These are phyloP conservation scores for Metschnikowia borealis DNA, from an alignment of 805 yeast genomes.

Conservation along the genomic window DNA sequence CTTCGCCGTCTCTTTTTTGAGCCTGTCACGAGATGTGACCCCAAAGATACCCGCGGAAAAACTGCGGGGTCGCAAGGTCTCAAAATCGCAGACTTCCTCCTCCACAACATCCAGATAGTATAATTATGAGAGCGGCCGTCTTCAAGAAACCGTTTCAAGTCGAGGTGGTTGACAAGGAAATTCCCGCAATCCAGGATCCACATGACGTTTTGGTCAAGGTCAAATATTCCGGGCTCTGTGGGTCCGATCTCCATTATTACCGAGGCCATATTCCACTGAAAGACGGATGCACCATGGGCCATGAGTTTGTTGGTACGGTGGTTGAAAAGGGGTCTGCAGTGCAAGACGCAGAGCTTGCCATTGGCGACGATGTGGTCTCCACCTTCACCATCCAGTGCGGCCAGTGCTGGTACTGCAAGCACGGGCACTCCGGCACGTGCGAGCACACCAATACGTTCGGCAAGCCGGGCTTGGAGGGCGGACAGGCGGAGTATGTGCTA, in stretches of 20 bases:
- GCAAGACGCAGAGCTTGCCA: constrained; percentile 25
- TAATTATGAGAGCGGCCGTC: constrained; percentile 47
- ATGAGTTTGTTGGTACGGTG: constrained; percentile 46
- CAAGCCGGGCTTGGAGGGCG: constrained; percentile 53
- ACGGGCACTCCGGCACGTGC: constrained; percentile 55
- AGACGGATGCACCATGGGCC: constrained; percentile 45
- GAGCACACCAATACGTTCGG: constrained; percentile 55
- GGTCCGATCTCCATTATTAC: constrained; percentile 52
- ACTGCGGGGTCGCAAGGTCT: background rate
- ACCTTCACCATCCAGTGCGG: constrained; percentile 58
- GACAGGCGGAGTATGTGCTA: constrained; percentile 58
- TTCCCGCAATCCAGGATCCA: constrained; percentile 35
- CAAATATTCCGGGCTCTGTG: constrained; percentile 48
- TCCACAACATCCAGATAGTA: no score
- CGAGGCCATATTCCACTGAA: constrained; percentile 45
- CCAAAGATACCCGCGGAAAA: constrained; percentile 2
- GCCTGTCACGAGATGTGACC: background rate
- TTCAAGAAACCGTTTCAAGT: constrained; percentile 43
- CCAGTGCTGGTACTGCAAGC: constrained; percentile 53
- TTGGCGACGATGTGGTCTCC: constrained; percentile 43
- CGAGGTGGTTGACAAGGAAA: constrained; percentile 34
- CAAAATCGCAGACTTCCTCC: background rate
- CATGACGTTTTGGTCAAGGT: constrained; percentile 48
- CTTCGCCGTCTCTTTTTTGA: background rate
- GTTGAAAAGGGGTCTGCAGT: constrained; percentile 35